Conservation (phyloP, 148 eudicot species). For the Camellia lanceoleosa region DNA sequence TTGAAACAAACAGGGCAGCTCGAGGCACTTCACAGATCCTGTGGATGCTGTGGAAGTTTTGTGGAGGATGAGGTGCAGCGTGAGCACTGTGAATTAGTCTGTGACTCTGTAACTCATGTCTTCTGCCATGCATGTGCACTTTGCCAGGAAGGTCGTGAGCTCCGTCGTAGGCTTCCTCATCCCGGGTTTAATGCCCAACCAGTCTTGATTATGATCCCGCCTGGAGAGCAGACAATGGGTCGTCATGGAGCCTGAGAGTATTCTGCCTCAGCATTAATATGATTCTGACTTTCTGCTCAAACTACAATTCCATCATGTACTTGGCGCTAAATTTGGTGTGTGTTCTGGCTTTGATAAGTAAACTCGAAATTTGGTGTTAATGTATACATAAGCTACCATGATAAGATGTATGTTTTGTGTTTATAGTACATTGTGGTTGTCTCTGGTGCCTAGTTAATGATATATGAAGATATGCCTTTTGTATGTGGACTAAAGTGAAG, state of each 20-base stretch:
- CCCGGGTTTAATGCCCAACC: conserved; percentile 68
- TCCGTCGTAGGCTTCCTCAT: conserved; percentile 87
- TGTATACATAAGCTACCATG: background rate
- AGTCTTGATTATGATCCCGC: conserved; percentile 64
- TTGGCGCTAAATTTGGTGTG: background rate
- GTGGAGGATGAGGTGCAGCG: conserved; percentile 63
- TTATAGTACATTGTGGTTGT: background rate
- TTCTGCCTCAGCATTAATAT: background rate
- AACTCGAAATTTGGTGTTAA: no score
- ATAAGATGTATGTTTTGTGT: background rate
- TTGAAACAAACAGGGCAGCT: conserved; percentile 56
- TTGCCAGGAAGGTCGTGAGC: conserved; percentile 93
- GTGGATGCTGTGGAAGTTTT: conserved; percentile 56
- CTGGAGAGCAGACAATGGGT: conserved; percentile 72
- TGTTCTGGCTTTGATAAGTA: no score
- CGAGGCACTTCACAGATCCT: conserved; percentile 51
- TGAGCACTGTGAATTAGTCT: conserved; percentile 71
- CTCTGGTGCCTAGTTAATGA: background rate
- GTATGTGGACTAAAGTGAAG: background rate
- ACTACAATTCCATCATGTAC: background rate
- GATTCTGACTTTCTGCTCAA: background rate
- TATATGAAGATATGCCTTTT: background rate
- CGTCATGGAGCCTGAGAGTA: conserved; percentile 32
- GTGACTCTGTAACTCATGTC: conserved; percentile 70
- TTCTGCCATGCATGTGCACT: conserved; percentile 87